Conservation (phyloP, 2,329 filamentous ascomycete species). For the Ophiostoma montium region DNA sequence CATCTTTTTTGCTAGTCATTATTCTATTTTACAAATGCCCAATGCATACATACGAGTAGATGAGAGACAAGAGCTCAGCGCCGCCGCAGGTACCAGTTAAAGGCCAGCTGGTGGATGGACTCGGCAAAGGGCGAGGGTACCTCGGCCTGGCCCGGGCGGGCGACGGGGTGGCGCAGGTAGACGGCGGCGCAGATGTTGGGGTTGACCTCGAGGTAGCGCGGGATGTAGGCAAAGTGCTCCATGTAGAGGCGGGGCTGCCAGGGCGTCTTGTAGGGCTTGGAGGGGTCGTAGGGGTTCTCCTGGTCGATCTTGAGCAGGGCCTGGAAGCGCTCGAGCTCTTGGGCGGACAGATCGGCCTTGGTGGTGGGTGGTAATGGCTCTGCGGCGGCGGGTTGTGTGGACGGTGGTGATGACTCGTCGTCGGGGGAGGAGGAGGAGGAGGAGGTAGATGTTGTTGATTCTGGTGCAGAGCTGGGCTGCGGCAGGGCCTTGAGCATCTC, state of each 20-base stretch:
- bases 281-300: conserved; percentile 62
- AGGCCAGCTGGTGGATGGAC: conserved; percentile 63
- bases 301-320: conserved; percentile 46
- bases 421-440: not conserved
- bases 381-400: not conserved
- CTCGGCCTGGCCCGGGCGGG: conserved; percentile 63
- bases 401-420: not conserved
- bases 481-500: conserved; percentile 26
- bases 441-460: not conserved
- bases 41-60: not conserved
- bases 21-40: conserved; percentile 1
- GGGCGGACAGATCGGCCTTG: conserved; percentile 24
- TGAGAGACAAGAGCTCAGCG: conserved; percentile 13
- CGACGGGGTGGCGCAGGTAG: conserved; percentile 88
- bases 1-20: not conserved
- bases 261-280: conserved; percentile 79
- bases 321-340: conserved; percentile 40
- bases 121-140: conserved; percentile 70
- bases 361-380: not conserved
- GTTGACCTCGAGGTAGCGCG: conserved; percentile 91
- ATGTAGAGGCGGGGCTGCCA: conserved; percentile 82
- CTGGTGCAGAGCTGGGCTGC: conserved; percentile 7
- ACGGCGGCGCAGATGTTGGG: conserved; percentile 93
- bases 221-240: conserved; percentile 87
- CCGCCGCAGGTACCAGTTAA: conserved; percentile 86